These are phyloP conservation scores for Oryza australiensis DNA, from an alignment of 176 grass and related monocot species.

Conservation along the genomic window DNA sequence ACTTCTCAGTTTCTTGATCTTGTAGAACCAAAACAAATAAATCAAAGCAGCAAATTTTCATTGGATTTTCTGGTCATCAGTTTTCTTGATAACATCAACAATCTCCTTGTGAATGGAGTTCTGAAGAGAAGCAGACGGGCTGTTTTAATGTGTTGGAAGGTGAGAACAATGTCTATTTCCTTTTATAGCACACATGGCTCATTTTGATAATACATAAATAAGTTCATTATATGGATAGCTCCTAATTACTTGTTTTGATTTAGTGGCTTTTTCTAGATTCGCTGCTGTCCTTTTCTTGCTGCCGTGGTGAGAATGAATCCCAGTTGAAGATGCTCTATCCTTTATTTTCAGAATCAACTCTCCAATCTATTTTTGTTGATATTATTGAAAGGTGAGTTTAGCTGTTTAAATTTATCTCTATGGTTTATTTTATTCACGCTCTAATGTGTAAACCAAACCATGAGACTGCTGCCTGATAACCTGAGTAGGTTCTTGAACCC, in stretches of 20 bases:
- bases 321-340: slow-evolving; percentile 25
- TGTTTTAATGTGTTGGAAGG: slow-evolving; percentile 96
- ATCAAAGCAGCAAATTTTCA: slow-evolving; percentile 36
- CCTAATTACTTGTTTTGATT: slow-evolving; percentile 52
- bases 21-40: slow-evolving; percentile 30
- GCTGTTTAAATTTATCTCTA: background rate
- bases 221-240: background rate
- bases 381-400: slow-evolving; percentile 70
- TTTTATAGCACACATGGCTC: background rate
- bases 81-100: slow-evolving; percentile 73
- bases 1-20: slow-evolving; percentile 44
- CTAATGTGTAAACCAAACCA: background rate
- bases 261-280: slow-evolving; percentile 92
- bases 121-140: slow-evolving; percentile 83
- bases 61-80: slow-evolving; percentile 58
- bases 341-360: slow-evolving; percentile 71
- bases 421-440: slow-evolving; percentile 4
- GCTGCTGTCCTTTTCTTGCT: slow-evolving; percentile 60
- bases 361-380: slow-evolving; percentile 70
- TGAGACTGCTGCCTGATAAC: background rate
- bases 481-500: background rate
- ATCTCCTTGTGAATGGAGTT: slow-evolving; percentile 70
- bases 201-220: background rate
- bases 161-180: slow-evolving; percentile 29
- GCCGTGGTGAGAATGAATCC: slow-evolving; percentile 32